Evolutionary conservation across 768 basidiomycete genomes (phyloP).

Genomic region (Lentinula boryana): DNA sequence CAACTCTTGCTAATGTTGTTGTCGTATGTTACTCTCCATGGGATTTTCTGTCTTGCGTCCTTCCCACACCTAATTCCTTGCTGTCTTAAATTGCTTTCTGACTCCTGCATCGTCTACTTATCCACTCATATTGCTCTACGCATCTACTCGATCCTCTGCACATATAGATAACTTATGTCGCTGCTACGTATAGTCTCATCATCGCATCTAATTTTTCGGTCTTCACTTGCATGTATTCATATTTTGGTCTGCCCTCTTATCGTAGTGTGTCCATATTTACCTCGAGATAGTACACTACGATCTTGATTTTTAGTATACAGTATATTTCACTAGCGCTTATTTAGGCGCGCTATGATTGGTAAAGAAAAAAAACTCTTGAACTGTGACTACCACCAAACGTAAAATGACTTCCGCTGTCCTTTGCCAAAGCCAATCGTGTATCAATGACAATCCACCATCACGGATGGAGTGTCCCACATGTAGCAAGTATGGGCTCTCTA

Average conservation of each 20-base stretch:
- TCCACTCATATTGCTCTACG: conserved; percentile 11
- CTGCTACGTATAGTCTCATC: background rate
- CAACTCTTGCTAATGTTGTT: background rate
- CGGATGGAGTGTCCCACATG: conserved; percentile 91
- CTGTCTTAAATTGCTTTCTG: conserved; percentile 34
- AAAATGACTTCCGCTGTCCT: conserved; percentile 22
- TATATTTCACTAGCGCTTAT: background rate
- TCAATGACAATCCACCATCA: conserved; percentile 80
- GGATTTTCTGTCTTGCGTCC: background rate
- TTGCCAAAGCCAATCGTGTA: conserved; percentile 69
- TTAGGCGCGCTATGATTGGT: background rate
- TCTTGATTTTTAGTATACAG: background rate
- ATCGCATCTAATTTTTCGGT: conserved; percentile 5
- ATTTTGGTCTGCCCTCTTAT: background rate
- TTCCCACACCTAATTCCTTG: conserved; percentile 12
- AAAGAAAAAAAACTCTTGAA: background rate
- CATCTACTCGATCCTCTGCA: background rate
- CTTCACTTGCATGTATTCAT: conserved; percentile 6
- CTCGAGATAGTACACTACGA: background rate
- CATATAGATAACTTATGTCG: conserved; percentile 6
- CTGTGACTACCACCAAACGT: background rate
- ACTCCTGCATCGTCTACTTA: conserved; percentile 17
- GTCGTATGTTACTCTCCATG: background rate
- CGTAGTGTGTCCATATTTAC: conserved; percentile 1
- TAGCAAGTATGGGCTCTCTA: conserved; percentile 54